phyloP scores from a whole-genome alignment of 2,329 filamentous ascomycete genomes.

The Magnaporthiopsis rhizophila region DNA sequence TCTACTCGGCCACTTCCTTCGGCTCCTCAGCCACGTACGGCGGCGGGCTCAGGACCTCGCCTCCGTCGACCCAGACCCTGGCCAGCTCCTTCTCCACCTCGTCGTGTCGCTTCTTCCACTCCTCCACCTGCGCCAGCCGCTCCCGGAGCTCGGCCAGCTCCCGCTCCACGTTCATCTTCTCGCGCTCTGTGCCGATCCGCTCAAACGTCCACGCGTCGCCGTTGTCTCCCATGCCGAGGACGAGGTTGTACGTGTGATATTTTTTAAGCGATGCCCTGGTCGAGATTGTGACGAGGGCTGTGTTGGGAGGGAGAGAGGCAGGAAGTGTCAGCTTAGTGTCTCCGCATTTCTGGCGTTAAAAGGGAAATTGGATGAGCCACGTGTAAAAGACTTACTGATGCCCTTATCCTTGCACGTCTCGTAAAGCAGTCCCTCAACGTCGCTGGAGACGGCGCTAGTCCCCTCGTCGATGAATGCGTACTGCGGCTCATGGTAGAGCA shows the following conservation, averaged over 20 bases:
- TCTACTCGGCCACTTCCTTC: background rate
- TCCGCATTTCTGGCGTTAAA: background rate
- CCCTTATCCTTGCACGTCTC: slow-evolving; percentile 88
- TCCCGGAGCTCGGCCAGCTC: slow-evolving; percentile 81
- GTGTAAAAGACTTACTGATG: slow-evolving; percentile 62
- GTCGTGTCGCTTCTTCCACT: slow-evolving; percentile 68
- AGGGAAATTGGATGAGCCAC: too few species aligned
- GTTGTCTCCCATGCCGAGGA: slow-evolving; percentile 69
- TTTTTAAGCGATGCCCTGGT: slow-evolving; percentile 91
- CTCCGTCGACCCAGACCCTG: slow-evolving; percentile 50
- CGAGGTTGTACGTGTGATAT: slow-evolving; percentile 88
- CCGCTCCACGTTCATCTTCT: slow-evolving; percentile 89
- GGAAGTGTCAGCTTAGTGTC: slow-evolving; percentile 14
- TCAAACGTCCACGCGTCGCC: slow-evolving; percentile 91
- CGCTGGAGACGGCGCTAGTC: slow-evolving; percentile 85
- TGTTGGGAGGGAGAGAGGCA: slow-evolving; percentile 11
- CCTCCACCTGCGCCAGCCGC: slow-evolving; percentile 69
- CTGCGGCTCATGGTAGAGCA: slow-evolving; percentile 89
- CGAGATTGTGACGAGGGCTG: slow-evolving; percentile 87
- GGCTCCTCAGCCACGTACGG: slow-evolving; percentile 23
- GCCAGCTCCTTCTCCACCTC: slow-evolving; percentile 80
- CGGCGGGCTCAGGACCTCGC: slow-evolving; percentile 39
- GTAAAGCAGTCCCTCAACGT: slow-evolving; percentile 90
- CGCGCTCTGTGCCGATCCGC: slow-evolving; percentile 83
- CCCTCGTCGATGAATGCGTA: slow-evolving; percentile 96